Evolutionary conservation across 306 rosid genomes (phyloP), one percentile per base, ranked within the genome.

Genomic region (Elaeagnus macrophylla): DNA sequence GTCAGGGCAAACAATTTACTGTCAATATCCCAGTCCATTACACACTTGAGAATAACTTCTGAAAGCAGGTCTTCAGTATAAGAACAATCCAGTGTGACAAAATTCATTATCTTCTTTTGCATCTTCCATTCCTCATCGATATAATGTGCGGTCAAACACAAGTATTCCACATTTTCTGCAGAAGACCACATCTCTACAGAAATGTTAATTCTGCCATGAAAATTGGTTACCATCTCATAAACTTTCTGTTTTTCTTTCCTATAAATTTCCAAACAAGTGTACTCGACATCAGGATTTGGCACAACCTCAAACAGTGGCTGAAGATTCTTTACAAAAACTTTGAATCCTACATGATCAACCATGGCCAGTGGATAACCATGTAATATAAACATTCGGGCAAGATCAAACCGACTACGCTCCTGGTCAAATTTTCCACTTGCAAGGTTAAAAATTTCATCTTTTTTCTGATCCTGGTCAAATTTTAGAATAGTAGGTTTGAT

Each of bases 251-350:
- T 84, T 77, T 91, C 99, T 68, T 74, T 87, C 66, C 44, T 63
- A 37, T 84, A 82, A 57, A 91, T 87, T 65, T 84, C 81, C 65
- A 80, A 48, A 72, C 99, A 91, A 44, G 81, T 79, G 59, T 58
- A 37, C 78, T 84, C 89, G 37, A 83, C 54, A 56, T 62, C 67
- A 73, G 57, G 77, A 64, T 71, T 78, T 12, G 85, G 89, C 66
- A 75, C 72, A 67, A 87, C 70, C 71, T 91, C 99, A 54, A 91
- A 91, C 71, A 77, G 66, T 1, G 99, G 99, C 77, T 91, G 99
- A 54, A 91, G 87, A 69, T 86, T 86, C 85, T 91, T 91, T 56
- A 84, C 93, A 75, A 91, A 91, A 62, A 87, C 99, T 77, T 84
- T 85, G 83, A 91, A 91, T 59, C 96, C 93, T 8, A 84, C 94